Conservation (phyloP, 148 eudicot genomes). For the Limonium bicolor region DNA sequence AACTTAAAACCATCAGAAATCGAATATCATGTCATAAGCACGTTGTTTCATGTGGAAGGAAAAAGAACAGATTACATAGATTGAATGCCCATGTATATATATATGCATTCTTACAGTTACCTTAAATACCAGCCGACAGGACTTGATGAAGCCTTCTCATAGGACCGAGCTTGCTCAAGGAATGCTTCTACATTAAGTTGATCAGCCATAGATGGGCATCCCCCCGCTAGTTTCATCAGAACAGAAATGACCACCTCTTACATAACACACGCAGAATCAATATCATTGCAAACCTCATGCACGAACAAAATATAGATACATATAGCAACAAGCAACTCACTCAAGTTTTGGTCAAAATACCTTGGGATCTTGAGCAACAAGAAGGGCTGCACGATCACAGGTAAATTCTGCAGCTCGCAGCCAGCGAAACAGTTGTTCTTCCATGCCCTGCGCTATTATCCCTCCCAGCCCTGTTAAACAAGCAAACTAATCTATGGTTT, state of each 20-base stretch:
- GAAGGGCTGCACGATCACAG: conserved; percentile 98
- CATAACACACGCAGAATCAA: conserved; percentile 21
- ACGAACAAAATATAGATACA: too few relatives aligned
- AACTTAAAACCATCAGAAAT: not conserved
- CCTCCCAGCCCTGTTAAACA: conserved; percentile 88
- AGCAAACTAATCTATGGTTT: too few relatives aligned
- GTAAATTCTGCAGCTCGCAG: conserved; percentile 94
- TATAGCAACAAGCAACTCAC: conserved; percentile 1
- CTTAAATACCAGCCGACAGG: conserved; percentile 91
- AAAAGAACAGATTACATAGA: not conserved
- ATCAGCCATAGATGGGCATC: conserved; percentile 91
- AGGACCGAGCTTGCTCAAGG: conserved; percentile 98
- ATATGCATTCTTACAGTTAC: conserved; percentile 13
- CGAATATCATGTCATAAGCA: not conserved
- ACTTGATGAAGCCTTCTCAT: conserved; percentile 86
- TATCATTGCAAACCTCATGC: too few relatives aligned
- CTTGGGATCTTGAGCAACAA: conserved; percentile 98
- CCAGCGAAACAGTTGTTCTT: conserved; percentile 92
- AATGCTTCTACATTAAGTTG: conserved; percentile 92
- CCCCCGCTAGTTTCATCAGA: conserved; percentile 97
- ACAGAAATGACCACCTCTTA: conserved; percentile 98
- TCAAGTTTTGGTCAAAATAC: conserved; percentile 15
- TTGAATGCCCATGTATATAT: not conserved
- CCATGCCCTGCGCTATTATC: conserved; percentile 65
- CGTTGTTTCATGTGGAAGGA: not conserved